Evolutionary conservation across 2,329 filamentous ascomycete species (phyloP), one percentile per base, ranked within the genome.

Genomic region (Gaeumannomyces sp.): DNA sequence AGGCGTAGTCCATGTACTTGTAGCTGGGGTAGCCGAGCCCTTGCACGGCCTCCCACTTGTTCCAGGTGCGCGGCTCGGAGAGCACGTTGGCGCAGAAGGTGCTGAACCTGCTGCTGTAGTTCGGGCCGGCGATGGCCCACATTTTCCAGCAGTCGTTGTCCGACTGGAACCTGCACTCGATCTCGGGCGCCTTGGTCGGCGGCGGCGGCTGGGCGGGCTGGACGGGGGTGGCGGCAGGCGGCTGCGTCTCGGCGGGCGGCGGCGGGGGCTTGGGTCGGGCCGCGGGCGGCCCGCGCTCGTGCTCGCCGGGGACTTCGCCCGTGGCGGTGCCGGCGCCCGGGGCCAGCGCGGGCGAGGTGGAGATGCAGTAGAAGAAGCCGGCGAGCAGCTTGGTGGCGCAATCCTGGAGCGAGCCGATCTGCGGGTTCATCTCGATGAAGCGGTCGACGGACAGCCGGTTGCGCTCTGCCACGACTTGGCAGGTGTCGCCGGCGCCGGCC

Each of bases 351-450:
- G 60, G 38, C 11, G 38, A 45, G 19, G 38, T 45, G 1, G 60
- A 14, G n/a, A 63, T 28, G 61, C 61, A 63, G 61, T 63, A 63
- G 28, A 22, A 56, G 29, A n/a, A 63, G 45, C 33, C n/a, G 14
- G 45, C 28, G 6, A 63, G 50, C 3, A 63, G 35, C 45, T 29
- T 31, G 45, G 50, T 35, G n/a, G 45, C 16, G 19, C 61, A 63
- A 16, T 33, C 50, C 50, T 56, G 38, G 45, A n/a, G 25, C 13
- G 25, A 16, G 10, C 61, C 27, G 13, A 63, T 56, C 61, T 56
- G 50, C 11, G 61, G 61, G 61, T 63, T 63, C 38, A 63, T 63
- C 50, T 33, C 27, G 14, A 63, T 25, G 61, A 63, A 58, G 28
- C 50, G 28, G 5, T 63, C 61, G 13, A 63, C 6, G 16, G 61